A percentile compares a stretch with the other conserved stretches of the same genome.
Conservation (phyloP, 78 protist genomes). For the Isochrysis galbana region DNA sequence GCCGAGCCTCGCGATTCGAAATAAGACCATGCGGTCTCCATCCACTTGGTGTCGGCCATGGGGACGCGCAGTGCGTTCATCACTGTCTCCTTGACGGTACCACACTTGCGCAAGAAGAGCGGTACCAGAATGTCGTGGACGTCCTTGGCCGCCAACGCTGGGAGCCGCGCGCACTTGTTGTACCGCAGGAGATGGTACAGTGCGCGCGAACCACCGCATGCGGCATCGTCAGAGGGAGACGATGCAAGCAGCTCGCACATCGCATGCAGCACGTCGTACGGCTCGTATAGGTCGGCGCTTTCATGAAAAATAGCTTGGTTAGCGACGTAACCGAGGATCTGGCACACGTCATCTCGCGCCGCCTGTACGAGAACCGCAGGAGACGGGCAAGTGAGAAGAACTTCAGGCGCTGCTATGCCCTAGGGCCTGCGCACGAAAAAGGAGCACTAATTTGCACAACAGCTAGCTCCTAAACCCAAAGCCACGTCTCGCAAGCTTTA, state of each 20-base stretch:
- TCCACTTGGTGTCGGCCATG: background rate
- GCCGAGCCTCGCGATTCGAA: background rate
- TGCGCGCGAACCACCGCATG: background rate
- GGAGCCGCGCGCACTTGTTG: background rate
- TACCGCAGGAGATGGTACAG: background rate
- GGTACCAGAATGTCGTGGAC: conserved; percentile 8
- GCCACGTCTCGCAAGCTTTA: no score
- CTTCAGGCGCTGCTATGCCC: no score
- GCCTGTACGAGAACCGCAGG: no score
- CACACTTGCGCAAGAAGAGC: background rate
- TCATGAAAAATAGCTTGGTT: background rate
- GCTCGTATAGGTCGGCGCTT: background rate
- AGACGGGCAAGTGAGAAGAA: no score
- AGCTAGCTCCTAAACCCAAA: no score
- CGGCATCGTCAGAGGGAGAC: background rate
- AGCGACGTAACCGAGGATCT: background rate
- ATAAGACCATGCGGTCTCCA: background rate
- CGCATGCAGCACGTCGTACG: background rate
- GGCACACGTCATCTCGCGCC: background rate
- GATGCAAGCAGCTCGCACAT: background rate
- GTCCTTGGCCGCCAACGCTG: background rate
- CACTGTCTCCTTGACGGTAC: background rate
- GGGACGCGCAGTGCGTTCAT: background rate
- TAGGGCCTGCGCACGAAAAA: no score
- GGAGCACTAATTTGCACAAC: no score